A percentile compares a stretch with the other conserved stretches of the same genome.
Evolutionary conservation across 345 rosid genomes (phyloP).

Genomic region (Eucalyptus marginata): DNA sequence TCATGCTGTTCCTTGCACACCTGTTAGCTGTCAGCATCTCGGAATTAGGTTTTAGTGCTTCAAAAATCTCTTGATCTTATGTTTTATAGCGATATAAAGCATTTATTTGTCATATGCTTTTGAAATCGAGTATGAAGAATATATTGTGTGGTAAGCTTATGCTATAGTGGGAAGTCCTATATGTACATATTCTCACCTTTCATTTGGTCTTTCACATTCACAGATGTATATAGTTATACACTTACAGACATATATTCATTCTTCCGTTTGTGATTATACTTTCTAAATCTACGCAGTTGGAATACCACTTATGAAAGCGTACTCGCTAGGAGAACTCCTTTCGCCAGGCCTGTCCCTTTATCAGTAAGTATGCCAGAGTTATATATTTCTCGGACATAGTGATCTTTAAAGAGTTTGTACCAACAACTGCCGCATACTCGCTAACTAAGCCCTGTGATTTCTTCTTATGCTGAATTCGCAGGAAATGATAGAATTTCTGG

Average conservation of each 20-base stretch:
- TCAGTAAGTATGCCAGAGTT: slow-evolving; percentile 22
- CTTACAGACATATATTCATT: not conserved
- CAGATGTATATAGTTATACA: not conserved
- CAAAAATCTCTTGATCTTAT: not conserved
- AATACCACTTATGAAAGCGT: slow-evolving; percentile 51
- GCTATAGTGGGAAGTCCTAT: not conserved
- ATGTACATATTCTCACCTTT: not conserved
- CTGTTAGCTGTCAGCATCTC: not conserved
- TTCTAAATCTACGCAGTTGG: slow-evolving; percentile 13
- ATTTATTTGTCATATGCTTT: not conserved
- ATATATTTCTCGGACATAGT: not conserved
- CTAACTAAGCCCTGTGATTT: not conserved
- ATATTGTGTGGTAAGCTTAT: not conserved
- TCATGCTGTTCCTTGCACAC: not conserved
- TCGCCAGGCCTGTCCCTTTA: slow-evolving; percentile 38
- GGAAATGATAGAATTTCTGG: slow-evolving; percentile 57
- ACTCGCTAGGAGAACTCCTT: slow-evolving; percentile 33
- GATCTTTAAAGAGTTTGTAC: not conserved
- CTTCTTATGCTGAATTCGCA: not conserved
- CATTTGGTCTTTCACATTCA: not conserved
- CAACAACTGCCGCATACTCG: not conserved
- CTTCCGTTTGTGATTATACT: not conserved
- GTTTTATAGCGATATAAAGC: not conserved
- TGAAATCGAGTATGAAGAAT: not conserved
- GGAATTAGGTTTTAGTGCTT: not conserved